Evolutionary conservation across 441 rosid genomes (phyloP), one percentile per base, ranked within the genome.

Genomic region (Raphanus hybrid): DNA sequence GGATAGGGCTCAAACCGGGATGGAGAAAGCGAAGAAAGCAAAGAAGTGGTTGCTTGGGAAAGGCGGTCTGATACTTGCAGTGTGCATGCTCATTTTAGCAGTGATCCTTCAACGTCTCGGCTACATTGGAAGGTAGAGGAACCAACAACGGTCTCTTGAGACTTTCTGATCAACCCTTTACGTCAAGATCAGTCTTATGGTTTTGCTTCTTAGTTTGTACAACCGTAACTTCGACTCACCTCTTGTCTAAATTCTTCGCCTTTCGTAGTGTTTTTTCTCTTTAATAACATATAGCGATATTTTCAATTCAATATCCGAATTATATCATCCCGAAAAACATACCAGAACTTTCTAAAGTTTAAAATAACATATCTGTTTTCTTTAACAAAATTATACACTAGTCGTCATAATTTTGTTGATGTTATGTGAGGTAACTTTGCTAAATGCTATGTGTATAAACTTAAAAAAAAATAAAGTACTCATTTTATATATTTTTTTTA

Each of bases 31-130:
- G 1, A 91, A 79, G 86, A 93, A 87, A 82, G 89, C 95, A 39
- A 95, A 95, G 89, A 92, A 87, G 71, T 93, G 96, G 97, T 73
- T 95, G 75, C 85, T 93, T 0, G 98, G 98, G 12, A 87, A 83
- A 81, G 88, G 92, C 0, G 99, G 97, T 57, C 80, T 96, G 90
- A 86, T 92, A 27, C 79, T 95, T 54, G 99, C 97, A 0, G 76
- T 95, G 58, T 80, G 87, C 83, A 89, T 95, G 84, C 94, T 95
- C 76, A 59, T 95, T 69, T 76, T 95, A 71, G 98, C 99, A 6
- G 50, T 92, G 41, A 15, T 93, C 82, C 90, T 95, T 79, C 92
- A 91, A 26, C 78, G 94, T 85, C 84, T 92, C 57, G 97, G 96
- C 81, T 89, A 76, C 77, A 88, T 93, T 3, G 97, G 95, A 65